Percentiles rank a stretch among this genome's conserved stretches.
Conservation (phyloP, 177 flowering plant genomes). For the Tripterygium wilfordii region DNA sequence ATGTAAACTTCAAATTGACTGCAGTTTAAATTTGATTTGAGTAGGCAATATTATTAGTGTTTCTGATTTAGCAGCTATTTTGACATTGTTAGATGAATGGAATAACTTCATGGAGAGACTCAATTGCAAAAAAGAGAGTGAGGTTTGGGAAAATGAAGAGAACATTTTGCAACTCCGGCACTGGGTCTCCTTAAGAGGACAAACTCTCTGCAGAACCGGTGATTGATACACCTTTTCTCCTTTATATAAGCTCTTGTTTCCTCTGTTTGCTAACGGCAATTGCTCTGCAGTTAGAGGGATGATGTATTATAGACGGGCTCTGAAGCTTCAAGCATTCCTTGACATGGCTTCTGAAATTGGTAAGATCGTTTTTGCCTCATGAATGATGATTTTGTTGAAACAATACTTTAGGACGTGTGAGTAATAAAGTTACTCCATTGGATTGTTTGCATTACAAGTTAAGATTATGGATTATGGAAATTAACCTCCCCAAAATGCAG, state of each 20-base stretch:
- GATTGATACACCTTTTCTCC: slow-evolving; percentile 8
- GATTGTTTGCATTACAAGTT: too few species aligned
- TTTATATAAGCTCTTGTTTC: not conserved
- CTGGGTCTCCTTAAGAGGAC: slow-evolving; percentile 97
- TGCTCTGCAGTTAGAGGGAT: slow-evolving; percentile 85
- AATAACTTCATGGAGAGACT: slow-evolving; percentile 89
- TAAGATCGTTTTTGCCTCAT: slow-evolving; percentile 23
- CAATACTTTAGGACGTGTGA: too few species aligned
- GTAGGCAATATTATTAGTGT: slow-evolving; percentile 5
- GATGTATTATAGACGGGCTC: slow-evolving; percentile 96
- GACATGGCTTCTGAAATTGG: slow-evolving; percentile 90
- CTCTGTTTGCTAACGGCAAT: slow-evolving; percentile 1
- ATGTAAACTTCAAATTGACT: not conserved
- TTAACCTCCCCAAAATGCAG: too few species aligned
- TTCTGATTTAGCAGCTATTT: not conserved
- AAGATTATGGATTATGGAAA: too few species aligned
- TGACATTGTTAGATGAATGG: slow-evolving; percentile 76
- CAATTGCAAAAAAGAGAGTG: slow-evolving; percentile 56
- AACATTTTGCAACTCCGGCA: slow-evolving; percentile 89
- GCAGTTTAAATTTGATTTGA: not conserved
- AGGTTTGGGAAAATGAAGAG: slow-evolving; percentile 87
- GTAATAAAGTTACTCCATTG: too few species aligned
- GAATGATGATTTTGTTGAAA: too few species aligned
- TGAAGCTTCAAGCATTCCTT: slow-evolving; percentile 95
- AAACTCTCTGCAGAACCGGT: slow-evolving; percentile 95